Evolutionary conservation across 768 basidiomycete genomes (phyloP).

Genomic region (Flagelloscypha sp.): DNA sequence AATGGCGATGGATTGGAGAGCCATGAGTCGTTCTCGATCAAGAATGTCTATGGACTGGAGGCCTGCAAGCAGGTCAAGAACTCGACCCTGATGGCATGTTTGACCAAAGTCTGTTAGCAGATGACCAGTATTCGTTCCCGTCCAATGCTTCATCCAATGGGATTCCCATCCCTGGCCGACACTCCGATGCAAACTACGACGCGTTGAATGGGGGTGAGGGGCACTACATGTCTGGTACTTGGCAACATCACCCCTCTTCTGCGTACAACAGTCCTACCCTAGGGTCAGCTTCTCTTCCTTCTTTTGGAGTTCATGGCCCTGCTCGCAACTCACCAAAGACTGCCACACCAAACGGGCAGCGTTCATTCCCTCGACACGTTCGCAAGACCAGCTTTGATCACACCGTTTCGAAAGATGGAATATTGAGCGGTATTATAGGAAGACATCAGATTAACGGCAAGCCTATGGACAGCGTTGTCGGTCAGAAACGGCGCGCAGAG

Average conservation of each 20-base stretch:
- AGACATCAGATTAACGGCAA: slow-evolving; percentile 79
- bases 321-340: slow-evolving; percentile 31
- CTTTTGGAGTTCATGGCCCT: slow-evolving; percentile 58
- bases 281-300: slow-evolving; percentile 68
- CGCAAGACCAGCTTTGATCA: slow-evolving; percentile 95
- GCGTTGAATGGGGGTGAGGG: no score
- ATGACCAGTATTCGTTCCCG: slow-evolving; percentile 22
- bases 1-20: slow-evolving; percentile 87
- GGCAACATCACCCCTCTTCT: slow-evolving; percentile 31
- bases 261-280: slow-evolving; percentile 40
- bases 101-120: no score
- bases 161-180: no score
- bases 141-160: slow-evolving; percentile 29
- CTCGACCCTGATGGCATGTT: slow-evolving; percentile 48
- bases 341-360: slow-evolving; percentile 23
- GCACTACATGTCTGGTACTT: no score
- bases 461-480: slow-evolving; percentile 56
- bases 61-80: slow-evolving; percentile 68
- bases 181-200: no score
- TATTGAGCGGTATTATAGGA: slow-evolving; percentile 49
- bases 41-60: slow-evolving; percentile 91
- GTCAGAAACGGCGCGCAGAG: slow-evolving; percentile 75
- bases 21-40: slow-evolving; percentile 84
- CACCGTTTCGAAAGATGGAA: slow-evolving; percentile 66
- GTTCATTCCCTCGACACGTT: slow-evolving; percentile 73